phyloP scores from a whole-genome alignment of 129 eudicot genomes.

The Centrapalus pauciflorus region DNA sequence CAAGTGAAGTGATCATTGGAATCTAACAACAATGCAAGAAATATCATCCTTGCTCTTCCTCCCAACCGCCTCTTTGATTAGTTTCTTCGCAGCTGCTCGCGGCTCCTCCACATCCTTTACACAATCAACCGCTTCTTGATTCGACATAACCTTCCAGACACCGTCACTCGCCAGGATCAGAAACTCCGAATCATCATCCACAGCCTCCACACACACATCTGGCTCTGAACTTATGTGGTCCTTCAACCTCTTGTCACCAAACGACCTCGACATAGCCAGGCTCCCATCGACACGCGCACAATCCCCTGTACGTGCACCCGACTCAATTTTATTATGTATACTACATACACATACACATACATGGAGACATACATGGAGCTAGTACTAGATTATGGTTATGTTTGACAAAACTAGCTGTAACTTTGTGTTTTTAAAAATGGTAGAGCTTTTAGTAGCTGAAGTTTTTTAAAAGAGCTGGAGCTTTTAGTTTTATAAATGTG shows the following conservation, averaged over 20 bases:
- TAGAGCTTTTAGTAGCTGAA: too few relatives aligned
- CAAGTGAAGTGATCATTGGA: conserved; percentile 31
- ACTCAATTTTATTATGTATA: too few relatives aligned
- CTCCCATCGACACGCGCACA: conserved; percentile 88
- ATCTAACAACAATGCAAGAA: conserved; percentile 62
- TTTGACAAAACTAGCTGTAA: too few relatives aligned
- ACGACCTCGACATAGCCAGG: conserved; percentile 81
- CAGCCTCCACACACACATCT: conserved; percentile 41
- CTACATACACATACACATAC: too few relatives aligned
- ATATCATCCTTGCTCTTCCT: conserved; percentile 69
- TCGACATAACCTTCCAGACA: conserved; percentile 85
- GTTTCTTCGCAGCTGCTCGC: conserved; percentile 49
- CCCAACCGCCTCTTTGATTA: conserved; percentile 54
- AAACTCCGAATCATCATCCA: conserved; percentile 68
- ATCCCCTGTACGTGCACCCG: conserved; percentile 56
- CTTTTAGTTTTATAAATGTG: too few relatives aligned
- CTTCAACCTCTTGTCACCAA: conserved; percentile 82
- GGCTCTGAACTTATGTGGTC: conserved; percentile 82
- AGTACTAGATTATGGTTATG: too few relatives aligned
- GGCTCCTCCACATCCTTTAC: conserved; percentile 56
- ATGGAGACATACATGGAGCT: too few relatives aligned
- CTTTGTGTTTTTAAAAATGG: too few relatives aligned
- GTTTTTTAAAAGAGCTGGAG: too few relatives aligned
- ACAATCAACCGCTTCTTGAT: conserved; percentile 81
- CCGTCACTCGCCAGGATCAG: conserved; percentile 82